Evolutionary conservation across 2,329 filamentous ascomycete genomes (phyloP), one percentile per base, ranked within the genome.

Genomic region (Fusarium protoensiforme): DNA sequence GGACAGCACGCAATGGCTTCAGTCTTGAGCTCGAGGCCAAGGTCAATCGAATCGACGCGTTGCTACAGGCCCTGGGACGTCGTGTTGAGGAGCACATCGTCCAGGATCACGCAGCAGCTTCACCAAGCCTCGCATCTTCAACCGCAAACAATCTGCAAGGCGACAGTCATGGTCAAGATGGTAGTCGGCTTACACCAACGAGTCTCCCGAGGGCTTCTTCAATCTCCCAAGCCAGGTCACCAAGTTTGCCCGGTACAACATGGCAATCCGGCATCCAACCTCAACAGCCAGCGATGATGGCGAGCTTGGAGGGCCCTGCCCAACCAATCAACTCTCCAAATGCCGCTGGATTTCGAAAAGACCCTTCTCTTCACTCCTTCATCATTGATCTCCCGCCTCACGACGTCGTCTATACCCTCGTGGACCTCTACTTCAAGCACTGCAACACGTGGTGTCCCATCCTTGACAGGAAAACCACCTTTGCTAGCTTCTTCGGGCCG

Each of bases 351-450:
- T 31, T 62, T 7, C 72, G 75, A 16, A 77, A 73, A 46, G 78
- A 79, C 10, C 74, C 78, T 2, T 80, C 80, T 0, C 73, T 80
- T 8, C 70, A 82, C n/a, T 78, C 81, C 18, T 81, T 81, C 78
- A 87, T 76, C 72, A 83, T 76, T 77, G 83, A 90, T 61, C 85
- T 91, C 1, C 89, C 89, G 3, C 88, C 89, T 0, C 89, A 90
- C 69, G 89, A 91, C 70, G 82, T 91, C 14, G 79, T 91, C 5
- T 91, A 90, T 68, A 87, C 86, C 3, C 81, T 91, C 2, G 88
- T 90, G 18, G 89, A 91, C 68, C 81, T 91, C 9, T 91, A 89
- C 79, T 91, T 91, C 82, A 90, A 90, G 74, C 89, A 91, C 77
- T 88, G 90, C 77, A 91, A 91, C 73, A 89, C 89, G 0, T 91